These are phyloP conservation scores for Rhypophila decipiens DNA, from an alignment of 495 filamentous ascomycete species.

Conservation along the genomic window DNA sequence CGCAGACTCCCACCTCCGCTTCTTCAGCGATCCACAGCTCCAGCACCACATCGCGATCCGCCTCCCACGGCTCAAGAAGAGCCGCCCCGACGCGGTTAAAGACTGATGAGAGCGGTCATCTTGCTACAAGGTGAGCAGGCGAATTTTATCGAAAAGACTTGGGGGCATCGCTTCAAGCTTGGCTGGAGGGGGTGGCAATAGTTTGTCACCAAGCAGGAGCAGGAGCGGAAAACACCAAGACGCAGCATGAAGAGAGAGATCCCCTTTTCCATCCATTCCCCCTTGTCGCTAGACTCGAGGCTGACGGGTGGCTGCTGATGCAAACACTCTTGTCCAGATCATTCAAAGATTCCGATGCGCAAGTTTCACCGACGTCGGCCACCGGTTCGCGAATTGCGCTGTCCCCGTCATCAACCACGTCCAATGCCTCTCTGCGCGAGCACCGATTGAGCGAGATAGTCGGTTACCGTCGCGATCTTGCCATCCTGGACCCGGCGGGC, in stretches of 20 bases:
- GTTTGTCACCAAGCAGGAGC: no score
- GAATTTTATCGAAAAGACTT: not conserved
- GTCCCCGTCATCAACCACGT: slow-evolving; percentile 42
- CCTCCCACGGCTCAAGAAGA: slow-evolving; percentile 31
- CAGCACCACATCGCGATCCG: slow-evolving; percentile 28
- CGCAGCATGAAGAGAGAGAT: no score
- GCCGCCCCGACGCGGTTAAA: slow-evolving; percentile 52
- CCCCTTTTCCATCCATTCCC: slow-evolving; percentile 2
- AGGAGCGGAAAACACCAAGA: no score
- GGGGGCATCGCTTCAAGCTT: no score
- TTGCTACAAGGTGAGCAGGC: slow-evolving; percentile 31
- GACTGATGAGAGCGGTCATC: slow-evolving; percentile 43
- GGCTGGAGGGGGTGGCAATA: no score
- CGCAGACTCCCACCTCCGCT: slow-evolving; percentile 35
- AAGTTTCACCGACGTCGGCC: slow-evolving; percentile 44
- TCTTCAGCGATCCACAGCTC: slow-evolving; percentile 37
- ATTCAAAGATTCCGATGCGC: slow-evolving; percentile 40
- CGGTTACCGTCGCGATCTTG: slow-evolving; percentile 66
- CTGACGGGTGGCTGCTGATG: slow-evolving; percentile 22
- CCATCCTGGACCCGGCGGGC: slow-evolving; percentile 56
- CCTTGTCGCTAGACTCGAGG: slow-evolving; percentile 8
- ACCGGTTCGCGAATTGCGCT: slow-evolving; percentile 35
- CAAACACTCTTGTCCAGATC: slow-evolving; percentile 22
- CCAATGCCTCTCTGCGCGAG: slow-evolving; percentile 41
- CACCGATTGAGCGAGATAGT: slow-evolving; percentile 50